Evolutionary conservation across 2,329 filamentous ascomycete genomes (phyloP).

Genomic region (Penicillium thymicola): DNA sequence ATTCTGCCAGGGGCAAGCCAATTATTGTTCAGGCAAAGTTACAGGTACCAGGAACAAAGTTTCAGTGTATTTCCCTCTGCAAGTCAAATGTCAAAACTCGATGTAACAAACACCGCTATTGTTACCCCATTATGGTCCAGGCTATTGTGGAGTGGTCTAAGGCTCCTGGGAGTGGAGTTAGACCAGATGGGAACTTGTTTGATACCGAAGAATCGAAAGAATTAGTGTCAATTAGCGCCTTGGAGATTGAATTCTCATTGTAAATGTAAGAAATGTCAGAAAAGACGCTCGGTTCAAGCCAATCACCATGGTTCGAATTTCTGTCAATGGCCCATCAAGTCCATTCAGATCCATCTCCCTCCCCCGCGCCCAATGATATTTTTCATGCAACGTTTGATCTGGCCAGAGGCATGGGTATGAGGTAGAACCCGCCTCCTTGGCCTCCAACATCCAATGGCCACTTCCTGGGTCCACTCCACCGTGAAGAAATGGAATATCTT

Average conservation of each 20-base stretch:
- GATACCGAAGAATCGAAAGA: neutral
- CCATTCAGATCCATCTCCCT: constrained; percentile 2
- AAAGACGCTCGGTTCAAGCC: constrained; percentile 2
- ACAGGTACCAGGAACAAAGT: neutral
- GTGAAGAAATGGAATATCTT: constrained; percentile 1
- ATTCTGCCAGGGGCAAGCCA: constrained; percentile 7
- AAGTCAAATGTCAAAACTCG: neutral
- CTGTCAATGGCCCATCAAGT: constrained; percentile 8
- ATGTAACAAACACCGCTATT: neutral
- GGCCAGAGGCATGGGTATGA: neutral
- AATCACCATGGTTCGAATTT: constrained; percentile 6
- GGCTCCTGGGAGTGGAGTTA: constrained; percentile 11
- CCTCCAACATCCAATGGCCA: neutral
- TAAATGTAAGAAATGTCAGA: neutral
- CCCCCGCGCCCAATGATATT: constrained; percentile 4
- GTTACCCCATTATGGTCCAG: constrained; percentile 11
- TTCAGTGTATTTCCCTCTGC: neutral
- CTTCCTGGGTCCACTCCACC: neutral
- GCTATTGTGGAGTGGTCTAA: constrained; percentile 9
- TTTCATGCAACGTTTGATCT: neutral
- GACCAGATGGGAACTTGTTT: neutral
- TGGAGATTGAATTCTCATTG: neutral
- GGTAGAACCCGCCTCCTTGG: neutral
- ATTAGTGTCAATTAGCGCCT: neutral
- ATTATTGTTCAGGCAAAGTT: neutral